These are phyloP conservation scores for Yarrowia osloensis DNA, from an alignment of 805 yeast species.

Conservation along the genomic window DNA sequence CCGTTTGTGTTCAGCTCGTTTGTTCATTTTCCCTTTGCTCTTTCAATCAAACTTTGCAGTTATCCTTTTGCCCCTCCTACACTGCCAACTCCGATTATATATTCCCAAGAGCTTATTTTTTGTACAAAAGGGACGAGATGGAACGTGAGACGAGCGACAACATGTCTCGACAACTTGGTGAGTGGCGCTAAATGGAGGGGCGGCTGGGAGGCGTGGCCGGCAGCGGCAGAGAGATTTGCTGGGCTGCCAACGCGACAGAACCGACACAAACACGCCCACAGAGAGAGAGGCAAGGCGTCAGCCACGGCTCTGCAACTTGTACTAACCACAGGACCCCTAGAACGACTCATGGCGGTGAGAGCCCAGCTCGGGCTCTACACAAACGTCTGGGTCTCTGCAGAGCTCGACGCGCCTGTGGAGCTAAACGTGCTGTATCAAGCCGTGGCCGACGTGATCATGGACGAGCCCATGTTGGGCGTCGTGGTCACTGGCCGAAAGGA, in stretches of 20 bases:
- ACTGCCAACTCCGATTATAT: conserved; percentile 29
- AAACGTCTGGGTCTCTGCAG: conserved; percentile 23
- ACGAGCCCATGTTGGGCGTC: conserved; percentile 19
- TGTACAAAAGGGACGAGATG: conserved; percentile 22
- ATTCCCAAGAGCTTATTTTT: conserved; percentile 10
- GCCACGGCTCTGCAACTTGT: too few relatives aligned
- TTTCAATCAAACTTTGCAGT: conserved; percentile 9
- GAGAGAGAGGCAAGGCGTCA: too few relatives aligned
- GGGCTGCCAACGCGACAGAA: not conserved
- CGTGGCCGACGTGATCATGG: conserved; percentile 29
- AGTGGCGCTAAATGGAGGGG: not conserved
- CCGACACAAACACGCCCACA: not conserved
- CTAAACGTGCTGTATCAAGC: conserved; percentile 10
- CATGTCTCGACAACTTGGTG: conserved; percentile 30
- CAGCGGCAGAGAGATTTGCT: not conserved
- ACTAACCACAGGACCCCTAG: conserved; percentile 11
- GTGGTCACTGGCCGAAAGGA: conserved; percentile 17
- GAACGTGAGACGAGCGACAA: conserved; percentile 10
- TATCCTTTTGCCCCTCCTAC: conserved; percentile 16
- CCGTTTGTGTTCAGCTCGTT: not conserved
- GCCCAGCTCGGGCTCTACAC: conserved; percentile 29
- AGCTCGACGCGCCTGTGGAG: conserved; percentile 13
- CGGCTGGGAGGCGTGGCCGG: not conserved
- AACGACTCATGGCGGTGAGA: conserved; percentile 24
- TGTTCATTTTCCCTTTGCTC: not conserved